Conservation (phyloP, 768 basidiomycete species). For the Pulveroboletus sp. region DNA sequence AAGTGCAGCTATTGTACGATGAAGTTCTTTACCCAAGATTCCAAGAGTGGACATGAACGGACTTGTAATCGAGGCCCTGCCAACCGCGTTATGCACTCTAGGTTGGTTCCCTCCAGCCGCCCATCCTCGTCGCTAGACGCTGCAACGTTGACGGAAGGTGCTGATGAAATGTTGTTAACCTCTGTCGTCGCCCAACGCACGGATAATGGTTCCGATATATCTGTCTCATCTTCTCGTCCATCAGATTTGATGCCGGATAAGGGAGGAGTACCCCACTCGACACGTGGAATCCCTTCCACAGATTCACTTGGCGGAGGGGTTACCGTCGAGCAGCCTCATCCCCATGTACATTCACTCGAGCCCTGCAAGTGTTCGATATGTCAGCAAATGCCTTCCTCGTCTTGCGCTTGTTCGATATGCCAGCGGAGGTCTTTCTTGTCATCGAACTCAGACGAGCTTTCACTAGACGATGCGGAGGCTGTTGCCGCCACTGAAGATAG, state of each 20-base stretch:
- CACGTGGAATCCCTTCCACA: too few relatives aligned
- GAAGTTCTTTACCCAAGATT: neutral
- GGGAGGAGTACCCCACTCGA: neutral
- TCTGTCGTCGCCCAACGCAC: neutral
- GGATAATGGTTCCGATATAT: neutral
- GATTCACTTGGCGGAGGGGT: too few relatives aligned
- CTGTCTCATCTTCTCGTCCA: neutral
- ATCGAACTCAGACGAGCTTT: neutral
- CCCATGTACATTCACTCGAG: neutral
- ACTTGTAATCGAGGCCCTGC: slow-evolving; percentile 3
- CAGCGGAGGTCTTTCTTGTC: neutral
- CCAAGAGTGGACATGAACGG: slow-evolving; percentile 4
- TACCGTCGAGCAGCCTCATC: neutral
- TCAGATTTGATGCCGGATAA: slow-evolving; percentile 3
- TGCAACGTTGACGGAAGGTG: neutral
- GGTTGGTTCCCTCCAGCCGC: neutral
- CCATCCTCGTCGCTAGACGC: neutral
- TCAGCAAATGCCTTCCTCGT: neutral
- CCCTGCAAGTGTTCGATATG: slow-evolving; percentile 8
- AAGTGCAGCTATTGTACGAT: slow-evolving; percentile 4
- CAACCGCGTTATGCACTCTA: neutral
- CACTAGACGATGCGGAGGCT: neutral
- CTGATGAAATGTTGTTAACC: neutral
- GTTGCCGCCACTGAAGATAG: neutral
- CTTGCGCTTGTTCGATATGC: slow-evolving; percentile 8